Evolutionary conservation across 371 early-diverging fungal genomes (phyloP).

Genomic region (Capillidium heterosporum): DNA sequence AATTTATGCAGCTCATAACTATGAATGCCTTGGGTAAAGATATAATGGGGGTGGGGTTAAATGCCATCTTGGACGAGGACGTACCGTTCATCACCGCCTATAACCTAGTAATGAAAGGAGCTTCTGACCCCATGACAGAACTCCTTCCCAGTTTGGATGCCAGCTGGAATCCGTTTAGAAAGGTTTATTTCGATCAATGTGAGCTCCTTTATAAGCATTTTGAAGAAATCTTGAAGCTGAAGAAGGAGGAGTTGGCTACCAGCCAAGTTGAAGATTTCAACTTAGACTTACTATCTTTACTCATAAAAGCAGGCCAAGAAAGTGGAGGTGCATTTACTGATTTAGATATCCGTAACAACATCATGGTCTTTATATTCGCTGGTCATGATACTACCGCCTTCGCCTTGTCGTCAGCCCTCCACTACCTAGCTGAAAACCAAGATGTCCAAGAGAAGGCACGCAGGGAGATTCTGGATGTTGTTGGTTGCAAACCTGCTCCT

Average conservation of each 20-base stretch:
- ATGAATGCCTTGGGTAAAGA: background rate
- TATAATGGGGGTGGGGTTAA: background rate
- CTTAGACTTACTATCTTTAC: background rate
- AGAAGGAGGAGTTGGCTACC: background rate
- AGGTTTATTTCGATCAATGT: background rate
- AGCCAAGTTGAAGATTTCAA: background rate
- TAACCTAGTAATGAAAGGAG: background rate
- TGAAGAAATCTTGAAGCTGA: background rate
- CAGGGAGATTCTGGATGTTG: conserved; percentile 16
- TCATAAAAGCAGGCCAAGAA: background rate
- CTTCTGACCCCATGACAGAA: background rate
- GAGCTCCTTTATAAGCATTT: background rate
- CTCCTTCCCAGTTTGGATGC: background rate
- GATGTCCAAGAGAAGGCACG: conserved; percentile 17
- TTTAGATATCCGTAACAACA: background rate
- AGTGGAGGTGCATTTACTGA: background rate
- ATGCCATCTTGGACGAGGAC: background rate
- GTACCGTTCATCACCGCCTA: background rate
- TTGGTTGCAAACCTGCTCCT: conserved; percentile 8
- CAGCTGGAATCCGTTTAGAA: background rate
- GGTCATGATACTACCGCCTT: conserved; percentile 5
- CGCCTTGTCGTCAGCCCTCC: background rate
- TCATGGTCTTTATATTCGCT: background rate
- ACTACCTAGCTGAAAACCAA: conserved; percentile 9
- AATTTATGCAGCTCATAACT: background rate